Evolutionary conservation across 2,329 filamentous ascomycete genomes (phyloP), one percentile per base, ranked within the genome.

Genomic region (Colletotrichum sp.): DNA sequence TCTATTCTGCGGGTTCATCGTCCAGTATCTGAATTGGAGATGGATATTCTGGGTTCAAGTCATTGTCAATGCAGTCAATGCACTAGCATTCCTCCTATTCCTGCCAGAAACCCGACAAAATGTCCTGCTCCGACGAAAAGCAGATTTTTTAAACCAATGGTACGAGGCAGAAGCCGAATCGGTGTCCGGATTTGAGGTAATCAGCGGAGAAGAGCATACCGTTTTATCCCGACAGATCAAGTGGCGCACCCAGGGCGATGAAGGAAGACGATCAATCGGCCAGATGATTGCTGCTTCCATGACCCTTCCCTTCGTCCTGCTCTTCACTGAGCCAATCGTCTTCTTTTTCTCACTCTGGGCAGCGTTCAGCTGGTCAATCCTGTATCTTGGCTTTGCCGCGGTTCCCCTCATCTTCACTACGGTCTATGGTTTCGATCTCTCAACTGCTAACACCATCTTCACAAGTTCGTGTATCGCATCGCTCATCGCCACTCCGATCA

Each of bases 61-160:
- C 7, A 95, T 98, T 55, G 85, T 91, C n/a, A 91, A 93, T 70
- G 92, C 88, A 0, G 82, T 92, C 1, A 83, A 96, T 58, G 90
- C 15, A 69, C 78, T 91, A 1, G 84, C 92, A 2, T 90, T 98
- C 28, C 87, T 90, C 12, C 67, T 94, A 6, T 90, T 95, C 72
- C 96, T 98, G 84, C 91, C 92, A 63, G 96, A 98, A 83, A 98
- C 95, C 5, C 88, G 96, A 10, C 95, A 94, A 0, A 94, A 92
- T 1, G 95, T 98, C 1, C 84, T 98, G 10, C 86, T 98, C 8
- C 94, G 93, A 9, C 89, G 92, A 12, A 97, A 96, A 82, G 95
- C 95, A 0, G 88, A 87, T 43, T 87, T 87, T 5, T 79, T 98
- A 71, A 98, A 98, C 81, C 84, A 87, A 63, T 98, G 95, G 91